phyloP scores from a whole-genome alignment of 306 rosid genomes.

The Prunus padus region DNA sequence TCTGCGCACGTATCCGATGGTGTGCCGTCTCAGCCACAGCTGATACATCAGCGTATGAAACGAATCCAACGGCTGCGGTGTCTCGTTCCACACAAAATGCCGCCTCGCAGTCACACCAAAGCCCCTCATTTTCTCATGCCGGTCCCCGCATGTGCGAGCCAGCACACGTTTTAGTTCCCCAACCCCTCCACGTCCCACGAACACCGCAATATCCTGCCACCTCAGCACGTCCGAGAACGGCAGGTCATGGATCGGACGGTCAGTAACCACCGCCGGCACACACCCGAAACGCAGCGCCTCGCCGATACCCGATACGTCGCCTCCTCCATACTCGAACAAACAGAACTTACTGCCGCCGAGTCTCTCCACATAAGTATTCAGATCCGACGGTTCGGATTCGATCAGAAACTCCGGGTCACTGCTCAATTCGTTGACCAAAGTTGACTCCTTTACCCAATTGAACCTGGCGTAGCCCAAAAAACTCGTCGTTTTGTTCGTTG shows the following conservation, averaged over 20 bases:
- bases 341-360: constrained; percentile 45
- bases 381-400: constrained; percentile 38
- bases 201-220: constrained; percentile 65
- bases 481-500: neutral
- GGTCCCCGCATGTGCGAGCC: constrained; percentile 27
- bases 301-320: constrained; percentile 46
- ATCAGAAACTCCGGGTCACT: constrained; percentile 29
- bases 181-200: constrained; percentile 31
- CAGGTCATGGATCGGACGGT: constrained; percentile 47
- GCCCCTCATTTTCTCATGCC: constrained; percentile 27
- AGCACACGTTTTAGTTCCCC: constrained; percentile 33
- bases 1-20: constrained; percentile 46
- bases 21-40: constrained; percentile 72
- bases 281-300: constrained; percentile 59
- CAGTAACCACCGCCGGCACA: constrained; percentile 56
- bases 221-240: constrained; percentile 71
- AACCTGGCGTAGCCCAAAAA: constrained; percentile 34
- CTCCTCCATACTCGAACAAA: constrained; percentile 36
- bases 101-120: constrained; percentile 48
- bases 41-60: constrained; percentile 68
- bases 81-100: constrained; percentile 64
- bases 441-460: constrained; percentile 19
- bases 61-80: constrained; percentile 58
- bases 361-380: constrained; percentile 17
- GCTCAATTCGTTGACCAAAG: constrained; percentile 24